Evolutionary conservation across 2,329 filamentous ascomycete species (phyloP), one percentile per base, ranked within the genome.

Genomic region (Cadophora sp.): DNA sequence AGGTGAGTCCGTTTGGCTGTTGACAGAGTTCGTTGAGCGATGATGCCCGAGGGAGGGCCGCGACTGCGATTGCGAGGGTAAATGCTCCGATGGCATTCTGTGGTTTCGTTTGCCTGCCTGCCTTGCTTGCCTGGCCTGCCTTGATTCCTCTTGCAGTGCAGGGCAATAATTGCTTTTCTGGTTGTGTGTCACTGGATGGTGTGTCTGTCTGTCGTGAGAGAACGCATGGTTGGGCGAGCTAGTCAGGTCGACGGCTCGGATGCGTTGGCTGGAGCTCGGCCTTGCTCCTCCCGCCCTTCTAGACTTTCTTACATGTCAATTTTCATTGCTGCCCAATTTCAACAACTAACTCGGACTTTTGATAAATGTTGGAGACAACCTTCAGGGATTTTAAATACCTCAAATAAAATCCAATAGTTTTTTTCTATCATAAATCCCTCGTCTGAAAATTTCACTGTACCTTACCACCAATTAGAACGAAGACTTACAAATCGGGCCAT

Each of bases 11-110:
- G 60, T 66, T 16, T 72, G 66, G 65, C 64, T 73, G 41, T 68
- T 62, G 59, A 70, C 64, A 50, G 72, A 73, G 48, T 55, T 71
- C 6, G 69, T 73, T 9, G 74, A 75, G 60, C 72, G 73, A 61
- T 73, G 73, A 36, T 50, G 62, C 27, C 67, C 62, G 20, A 70
- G 59, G n/a, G 66, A 58, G 18, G 72, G 70, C 43, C 69, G 66
- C 62, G 55, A 58, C 62, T 74, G 73, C 36, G 68, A 66, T 63
- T 72, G 70, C 16, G 70, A 66, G 45, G 51, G 65, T 47, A 60
- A 53, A 62, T 70, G 65, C 66, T 73, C 71, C 27, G 73, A 72
- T 58, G 70, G 73, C 73, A 74, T 75, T 41, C 48, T 72, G 68
- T 50, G 58, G 47, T 68, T 69, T 59, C 48, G 64, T 66, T 51